Conservation (phyloP, 768 basidiomycete genomes). For the Leccinum boreale region DNA sequence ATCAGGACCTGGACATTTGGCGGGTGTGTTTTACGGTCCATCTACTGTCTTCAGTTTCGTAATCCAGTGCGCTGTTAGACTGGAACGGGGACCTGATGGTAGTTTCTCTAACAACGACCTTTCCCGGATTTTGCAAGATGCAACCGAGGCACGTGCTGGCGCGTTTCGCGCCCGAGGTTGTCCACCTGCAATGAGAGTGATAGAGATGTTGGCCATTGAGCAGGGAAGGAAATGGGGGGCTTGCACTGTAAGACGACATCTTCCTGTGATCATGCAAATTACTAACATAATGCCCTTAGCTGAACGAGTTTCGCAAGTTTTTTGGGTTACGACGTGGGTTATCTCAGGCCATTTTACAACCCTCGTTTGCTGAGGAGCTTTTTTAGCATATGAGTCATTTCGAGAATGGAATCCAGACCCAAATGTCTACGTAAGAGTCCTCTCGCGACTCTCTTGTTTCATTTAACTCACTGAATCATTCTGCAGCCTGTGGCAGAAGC, state of each 20-base stretch:
- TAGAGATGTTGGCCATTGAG: slow-evolving; percentile 69
- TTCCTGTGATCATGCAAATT: background rate
- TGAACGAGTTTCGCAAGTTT: slow-evolving; percentile 73
- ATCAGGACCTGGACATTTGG: slow-evolving; percentile 54
- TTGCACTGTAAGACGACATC: slow-evolving; percentile 54
- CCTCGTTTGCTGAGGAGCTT: slow-evolving; percentile 3
- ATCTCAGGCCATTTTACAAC: background rate
- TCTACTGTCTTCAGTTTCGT: background rate
- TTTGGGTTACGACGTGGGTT: slow-evolving; percentile 63
- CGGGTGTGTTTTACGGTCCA: slow-evolving; percentile 31
- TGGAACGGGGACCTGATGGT: slow-evolving; percentile 47
- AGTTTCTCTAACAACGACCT: slow-evolving; percentile 62
- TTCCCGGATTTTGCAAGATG: slow-evolving; percentile 57
- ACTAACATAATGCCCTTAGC: slow-evolving; percentile 26
- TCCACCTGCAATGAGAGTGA: slow-evolving; percentile 58
- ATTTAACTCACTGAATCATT: background rate
- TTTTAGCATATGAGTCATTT: slow-evolving; percentile 57
- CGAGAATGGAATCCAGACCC: slow-evolving; percentile 69
- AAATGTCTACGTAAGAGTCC: slow-evolving; percentile 43
- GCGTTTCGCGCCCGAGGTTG: slow-evolving; percentile 67
- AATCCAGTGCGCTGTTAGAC: slow-evolving; percentile 27
- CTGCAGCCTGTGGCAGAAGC: slow-evolving; percentile 55
- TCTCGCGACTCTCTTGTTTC: slow-evolving; percentile 12
- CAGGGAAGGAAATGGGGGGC: slow-evolving; percentile 65
- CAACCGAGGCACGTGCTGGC: slow-evolving; percentile 55